A percentile compares a stretch with the other conserved stretches of the same genome.
phyloP scores from a whole-genome alignment of 768 basidiomycete genomes.

The Leccinellum luteum region DNA sequence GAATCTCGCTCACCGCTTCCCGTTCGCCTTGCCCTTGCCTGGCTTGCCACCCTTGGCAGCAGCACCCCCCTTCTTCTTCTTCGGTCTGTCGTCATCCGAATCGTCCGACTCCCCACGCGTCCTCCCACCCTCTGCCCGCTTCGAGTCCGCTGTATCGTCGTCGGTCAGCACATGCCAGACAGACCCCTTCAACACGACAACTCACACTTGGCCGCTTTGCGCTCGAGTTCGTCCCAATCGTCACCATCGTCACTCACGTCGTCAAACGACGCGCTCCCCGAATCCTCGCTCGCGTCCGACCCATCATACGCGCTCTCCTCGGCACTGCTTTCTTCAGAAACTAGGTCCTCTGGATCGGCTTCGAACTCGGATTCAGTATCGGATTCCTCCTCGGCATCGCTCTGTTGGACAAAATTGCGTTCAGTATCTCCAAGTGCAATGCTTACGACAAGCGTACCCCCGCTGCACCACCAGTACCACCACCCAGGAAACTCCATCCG shows the following conservation, averaged over 20 bases:
- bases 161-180: not conserved
- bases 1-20: conserved; percentile 31
- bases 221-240: conserved; percentile 95
- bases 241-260: conserved; percentile 75
- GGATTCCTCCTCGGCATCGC: conserved; percentile 59
- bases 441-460: conserved; percentile 47
- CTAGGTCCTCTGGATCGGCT: conserved; percentile 43
- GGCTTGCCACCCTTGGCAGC: conserved; percentile 27
- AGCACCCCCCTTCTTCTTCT: conserved; percentile 39
- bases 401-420: conserved; percentile 40
- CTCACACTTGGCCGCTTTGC: conserved; percentile 85
- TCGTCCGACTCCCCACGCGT: conserved; percentile 49
- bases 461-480: conserved; percentile 56
- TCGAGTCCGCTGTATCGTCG: conserved; percentile 44
- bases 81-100: conserved; percentile 48
- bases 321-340: conserved; percentile 43
- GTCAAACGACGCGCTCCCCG: conserved; percentile 63
- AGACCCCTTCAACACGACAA: not conserved
- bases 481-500: conserved; percentile 94
- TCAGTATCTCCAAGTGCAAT: conserved; percentile 30
- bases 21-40: conserved; percentile 42
- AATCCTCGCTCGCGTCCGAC: conserved; percentile 52
- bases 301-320: conserved; percentile 57
- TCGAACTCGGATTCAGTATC: conserved; percentile 70
- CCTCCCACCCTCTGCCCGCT: conserved; percentile 39